Base-by-base conservation (phyloP, 108 stramenopile species). In the Cyclotella distinguenda region DNA sequence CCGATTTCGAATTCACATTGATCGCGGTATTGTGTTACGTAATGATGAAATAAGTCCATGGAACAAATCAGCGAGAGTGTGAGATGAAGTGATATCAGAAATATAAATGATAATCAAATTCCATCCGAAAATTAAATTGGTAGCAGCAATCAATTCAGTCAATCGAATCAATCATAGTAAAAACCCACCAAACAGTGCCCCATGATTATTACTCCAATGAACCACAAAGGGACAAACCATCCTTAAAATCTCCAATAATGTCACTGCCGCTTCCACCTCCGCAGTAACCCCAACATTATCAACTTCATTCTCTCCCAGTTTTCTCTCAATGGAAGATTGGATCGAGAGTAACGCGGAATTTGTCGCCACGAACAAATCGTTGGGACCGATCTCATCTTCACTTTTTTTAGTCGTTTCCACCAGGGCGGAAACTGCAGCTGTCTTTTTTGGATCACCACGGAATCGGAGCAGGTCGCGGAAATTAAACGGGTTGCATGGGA, bases 231-330 rank as follows among this genome's bases (percentile, higher is more conserved):
- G 85, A 10, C 84, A 32, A 8, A 79, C 56, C 10, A 57, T 50
- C 19, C 77, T 49, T 28, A 89, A 32, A 9, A 92, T 55, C 31
- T 89, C 83, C 71, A 92, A 39, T 39, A 92, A 39, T 22, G 86
- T 74, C 18, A 80, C 30, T 11, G 57, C 65, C 2, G 73, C 61
- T 3, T 45, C 58, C 58, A 65, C 65, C 15, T 57, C 68, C 27
- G 19, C 34, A 22, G 0, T 43, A n/a, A 27, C 45, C 6, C 22
- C 64, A 44, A 34, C 34, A 11, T 50, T 22, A 33, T 11, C 28
- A 3, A 35, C 8, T n/a, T 53, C 32, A 38, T 60, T 22, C 30
- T 53, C 44, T 26, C 36, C 38, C 15, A 46, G 35, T 11, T 61
- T 58, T 3, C 30, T 34, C 43, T 65, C 56, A 22, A 72, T 46